Conservation (phyloP, 352 stramenopile genomes). For the Globisporangium heterothallicum region DNA sequence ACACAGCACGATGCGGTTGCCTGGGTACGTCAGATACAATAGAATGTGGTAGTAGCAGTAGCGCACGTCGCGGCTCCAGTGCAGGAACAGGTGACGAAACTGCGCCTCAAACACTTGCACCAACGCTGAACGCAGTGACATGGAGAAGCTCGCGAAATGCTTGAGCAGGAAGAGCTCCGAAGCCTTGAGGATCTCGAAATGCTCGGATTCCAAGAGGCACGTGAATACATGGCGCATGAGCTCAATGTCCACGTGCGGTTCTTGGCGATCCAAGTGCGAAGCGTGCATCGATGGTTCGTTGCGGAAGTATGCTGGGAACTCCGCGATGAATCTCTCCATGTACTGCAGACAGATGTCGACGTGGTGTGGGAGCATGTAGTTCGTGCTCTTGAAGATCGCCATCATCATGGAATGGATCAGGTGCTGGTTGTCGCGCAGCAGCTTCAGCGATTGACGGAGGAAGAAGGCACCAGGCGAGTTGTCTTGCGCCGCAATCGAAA, state of each 20-base stretch:
- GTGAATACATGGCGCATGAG: slow-evolving; percentile 49
- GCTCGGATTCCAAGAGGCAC: slow-evolving; percentile 56
- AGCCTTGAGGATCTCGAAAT: slow-evolving; percentile 67
- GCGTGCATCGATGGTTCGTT: slow-evolving; percentile 23
- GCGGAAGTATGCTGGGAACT: slow-evolving; percentile 61
- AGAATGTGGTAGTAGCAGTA: slow-evolving; percentile 81
- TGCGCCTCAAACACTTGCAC: slow-evolving; percentile 40
- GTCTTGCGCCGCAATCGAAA: slow-evolving; percentile 25
- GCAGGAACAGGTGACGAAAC: slow-evolving; percentile 63
- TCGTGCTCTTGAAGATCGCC: slow-evolving; percentile 52
- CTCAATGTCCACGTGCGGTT: no score
- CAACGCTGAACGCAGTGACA: slow-evolving; percentile 49
- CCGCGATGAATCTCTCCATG: slow-evolving; percentile 44
- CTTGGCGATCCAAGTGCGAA: no score
- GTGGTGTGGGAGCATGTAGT: slow-evolving; percentile 64
- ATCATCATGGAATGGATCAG: slow-evolving; percentile 61
- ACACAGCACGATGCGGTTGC: slow-evolving; percentile 67
- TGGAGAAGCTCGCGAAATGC: slow-evolving; percentile 47
- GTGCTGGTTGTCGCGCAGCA: slow-evolving; percentile 41
- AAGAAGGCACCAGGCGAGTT: slow-evolving; percentile 35
- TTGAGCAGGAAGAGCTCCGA: slow-evolving; percentile 66
- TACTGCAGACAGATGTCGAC: slow-evolving; percentile 67
- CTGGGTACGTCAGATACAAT: slow-evolving; percentile 74
- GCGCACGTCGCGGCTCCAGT: slow-evolving; percentile 82
- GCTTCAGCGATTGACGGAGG: slow-evolving; percentile 41